These are phyloP conservation scores for Stromatinia cepivora DNA, from an alignment of 2,329 filamentous ascomycete genomes.

Conservation along the genomic window DNA sequence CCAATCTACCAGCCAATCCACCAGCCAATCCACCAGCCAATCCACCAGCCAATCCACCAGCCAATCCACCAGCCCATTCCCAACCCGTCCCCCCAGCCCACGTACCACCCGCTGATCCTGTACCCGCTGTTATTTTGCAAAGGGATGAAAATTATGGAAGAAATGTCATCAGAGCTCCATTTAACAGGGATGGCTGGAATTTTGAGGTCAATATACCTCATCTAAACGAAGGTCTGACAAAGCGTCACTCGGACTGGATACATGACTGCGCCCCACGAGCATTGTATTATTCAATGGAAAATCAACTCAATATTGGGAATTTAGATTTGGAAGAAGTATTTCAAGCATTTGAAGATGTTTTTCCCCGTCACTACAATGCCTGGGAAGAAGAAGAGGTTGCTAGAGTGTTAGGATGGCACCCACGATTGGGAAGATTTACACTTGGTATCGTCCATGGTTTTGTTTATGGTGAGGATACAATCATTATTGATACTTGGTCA, in stretches of 20 bases:
- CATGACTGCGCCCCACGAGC: background rate
- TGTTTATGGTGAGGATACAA: background rate
- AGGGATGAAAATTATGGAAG: background rate
- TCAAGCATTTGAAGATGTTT: background rate
- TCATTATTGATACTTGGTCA: background rate
- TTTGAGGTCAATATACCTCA: background rate
- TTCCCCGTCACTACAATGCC: background rate
- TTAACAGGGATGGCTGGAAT: background rate
- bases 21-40: background rate
- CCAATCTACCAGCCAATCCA: background rate
- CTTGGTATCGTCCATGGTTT: background rate
- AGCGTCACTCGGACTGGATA: background rate
- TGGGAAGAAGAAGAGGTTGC: constrained; percentile 1
- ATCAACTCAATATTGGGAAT: background rate
- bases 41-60: background rate
- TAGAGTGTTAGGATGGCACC: background rate
- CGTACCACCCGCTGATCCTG: background rate
- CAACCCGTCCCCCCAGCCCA: background rate
- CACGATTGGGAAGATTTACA: background rate
- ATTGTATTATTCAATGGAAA: background rate
- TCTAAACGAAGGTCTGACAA: background rate
- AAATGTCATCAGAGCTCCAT: background rate
- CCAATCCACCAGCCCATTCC: background rate
- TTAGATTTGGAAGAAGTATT: background rate
- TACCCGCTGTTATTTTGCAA: background rate